These are phyloP conservation scores for Peltaster fructicola DNA, from an alignment of 2,329 filamentous ascomycete genomes.

Conservation along the genomic window DNA sequence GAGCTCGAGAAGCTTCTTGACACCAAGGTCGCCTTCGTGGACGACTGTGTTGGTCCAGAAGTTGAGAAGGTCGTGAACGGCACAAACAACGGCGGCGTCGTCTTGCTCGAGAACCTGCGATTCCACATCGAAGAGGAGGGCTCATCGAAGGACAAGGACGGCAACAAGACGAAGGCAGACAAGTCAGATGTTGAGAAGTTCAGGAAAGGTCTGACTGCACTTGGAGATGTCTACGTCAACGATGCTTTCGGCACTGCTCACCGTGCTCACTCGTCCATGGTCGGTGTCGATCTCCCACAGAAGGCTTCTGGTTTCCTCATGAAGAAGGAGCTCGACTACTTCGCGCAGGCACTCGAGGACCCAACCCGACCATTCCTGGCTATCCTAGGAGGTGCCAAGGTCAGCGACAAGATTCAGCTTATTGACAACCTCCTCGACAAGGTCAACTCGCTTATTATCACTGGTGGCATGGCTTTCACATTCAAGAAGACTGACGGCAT, in stretches of 20 bases:
- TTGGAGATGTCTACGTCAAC: conserved; percentile 95
- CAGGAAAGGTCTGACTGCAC: conserved; percentile 81
- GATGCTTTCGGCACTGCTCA: conserved; percentile 98
- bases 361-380: conserved; percentile 93
- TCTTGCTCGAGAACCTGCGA: conserved; percentile 92
- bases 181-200: conserved; percentile 84
- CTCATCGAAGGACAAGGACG: conserved; percentile 78
- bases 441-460: conserved; percentile 92
- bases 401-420: conserved; percentile 98
- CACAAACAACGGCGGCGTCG: conserved; percentile 62
- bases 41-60: conserved; percentile 78
- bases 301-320: conserved; percentile 97
- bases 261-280: conserved; percentile 98
- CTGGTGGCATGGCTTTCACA: conserved; percentile 97
- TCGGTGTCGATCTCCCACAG: conserved; percentile 85
- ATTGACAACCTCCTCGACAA: conserved; percentile 98
- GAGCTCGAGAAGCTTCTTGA: conserved; percentile 63
- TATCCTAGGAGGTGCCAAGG: conserved; percentile 95
- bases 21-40: conserved; percentile 70
- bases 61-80: conserved; percentile 79
- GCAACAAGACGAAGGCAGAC: conserved; percentile 97
- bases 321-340: conserved; percentile 99
- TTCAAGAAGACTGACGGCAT: conserved; percentile 98
- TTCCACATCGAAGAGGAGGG: conserved; percentile 99
- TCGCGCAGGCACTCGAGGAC: conserved; percentile 85